Base-by-base conservation (phyloP, 2,329 filamentous ascomycete species). In the Beauveria medogensis region DNA sequence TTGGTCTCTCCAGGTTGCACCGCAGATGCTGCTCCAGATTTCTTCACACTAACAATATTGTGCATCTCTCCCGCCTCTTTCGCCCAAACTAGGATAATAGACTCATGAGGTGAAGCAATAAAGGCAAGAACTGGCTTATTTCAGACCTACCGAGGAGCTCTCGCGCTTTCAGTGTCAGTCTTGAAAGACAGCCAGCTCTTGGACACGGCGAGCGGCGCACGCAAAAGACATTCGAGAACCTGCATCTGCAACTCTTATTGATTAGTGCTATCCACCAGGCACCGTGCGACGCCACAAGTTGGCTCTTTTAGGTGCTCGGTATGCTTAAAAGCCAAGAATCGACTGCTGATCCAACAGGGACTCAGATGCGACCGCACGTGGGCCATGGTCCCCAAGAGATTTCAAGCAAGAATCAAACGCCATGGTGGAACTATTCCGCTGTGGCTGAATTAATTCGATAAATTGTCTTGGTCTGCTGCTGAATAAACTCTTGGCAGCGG, bases 311-410 rank as follows among this genome's bases (percentile, higher is more conserved):
- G 16, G 41, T 53, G n/a, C 22, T 46, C 57, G 47, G 41, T 53
- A 52, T 46, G 50, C 57, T 53, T 53, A 47, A 59, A 52, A 47
- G 48, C 48, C 48, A 20, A 14, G 26, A 40, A 16, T 26, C 40
- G 57, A 9, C 48, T 37, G 57, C 41, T 47, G 48, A 54, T 59
- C 57, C 57, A 59, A 46, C 47, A 37, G 16, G 41, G 14, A 41
- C 41, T n/a, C 5, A 46, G 40, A 59, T 26, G 40, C 28, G 50
- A n/a, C 48, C 26, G 57, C 57, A 59, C 57, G 57, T 59, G 57
- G 57, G 48, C 41, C 37, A 20, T 44, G 10, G 12, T 30, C 7
- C 18, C 26, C 22, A 1, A 14, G 12, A 53, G 44, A 22, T n/a
- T 10, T 28, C 6, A 40, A n/a, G 41, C 40, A 53, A 9, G 14